phyloP scores from a whole-genome alignment of 2,329 filamentous ascomycete genomes.

The Verticillium zaregamsianum region DNA sequence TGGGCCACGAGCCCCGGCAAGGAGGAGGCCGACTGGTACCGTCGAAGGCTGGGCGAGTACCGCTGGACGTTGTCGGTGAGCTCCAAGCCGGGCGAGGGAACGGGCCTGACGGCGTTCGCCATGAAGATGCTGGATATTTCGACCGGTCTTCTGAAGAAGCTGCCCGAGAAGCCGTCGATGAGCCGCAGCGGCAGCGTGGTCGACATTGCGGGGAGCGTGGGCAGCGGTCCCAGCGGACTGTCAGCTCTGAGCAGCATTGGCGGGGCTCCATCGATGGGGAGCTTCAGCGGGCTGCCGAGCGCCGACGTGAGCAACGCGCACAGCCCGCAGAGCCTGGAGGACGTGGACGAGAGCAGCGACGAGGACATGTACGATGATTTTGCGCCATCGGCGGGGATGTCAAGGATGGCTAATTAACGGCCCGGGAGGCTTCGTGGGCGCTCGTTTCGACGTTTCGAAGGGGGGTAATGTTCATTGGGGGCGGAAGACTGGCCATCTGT shows the following conservation, averaged over 20 bases:
- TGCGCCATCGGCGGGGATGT: constrained; percentile 28
- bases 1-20: constrained; percentile 83
- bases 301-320: constrained; percentile 46
- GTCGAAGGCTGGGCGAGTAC: constrained; percentile 79
- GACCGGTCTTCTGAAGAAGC: constrained; percentile 62
- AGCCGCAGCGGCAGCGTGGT: constrained; percentile 48
- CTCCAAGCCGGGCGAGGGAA: constrained; percentile 62
- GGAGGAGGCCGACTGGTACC: constrained; percentile 92
- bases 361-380: constrained; percentile 51
- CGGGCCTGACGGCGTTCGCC: constrained; percentile 62
- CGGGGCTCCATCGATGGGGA: constrained; percentile 18
- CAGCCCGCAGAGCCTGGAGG: constrained; percentile 44
- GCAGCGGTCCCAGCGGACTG: constrained; percentile 19
- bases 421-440: not conserved
- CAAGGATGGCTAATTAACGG: constrained; percentile 19
- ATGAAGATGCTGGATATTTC: constrained; percentile 74
- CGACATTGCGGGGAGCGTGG: constrained; percentile 35
- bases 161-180: constrained; percentile 67
- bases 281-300: constrained; percentile 40
- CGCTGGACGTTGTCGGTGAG: constrained; percentile 90
- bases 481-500: not conserved
- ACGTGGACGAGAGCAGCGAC: constrained; percentile 50
- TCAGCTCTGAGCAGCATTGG: constrained; percentile 23
- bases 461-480: not conserved
- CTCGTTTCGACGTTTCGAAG: not conserved